Base-by-base conservation (phyloP, 306 rosid species). In the Mimosa pudica region DNA sequence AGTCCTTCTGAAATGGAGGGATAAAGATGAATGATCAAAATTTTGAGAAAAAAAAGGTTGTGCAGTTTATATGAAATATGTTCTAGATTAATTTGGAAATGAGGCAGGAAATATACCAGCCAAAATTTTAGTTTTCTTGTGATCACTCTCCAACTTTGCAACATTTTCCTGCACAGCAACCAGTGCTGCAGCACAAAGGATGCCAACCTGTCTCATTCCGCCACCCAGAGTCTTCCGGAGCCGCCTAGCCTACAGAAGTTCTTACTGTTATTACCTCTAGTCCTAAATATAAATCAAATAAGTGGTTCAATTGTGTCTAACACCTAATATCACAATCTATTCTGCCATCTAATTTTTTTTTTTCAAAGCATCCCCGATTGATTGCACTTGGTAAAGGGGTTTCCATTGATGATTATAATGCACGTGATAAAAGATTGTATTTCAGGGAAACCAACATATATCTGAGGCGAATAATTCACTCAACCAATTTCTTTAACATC, bases 161-260 rank as follows among this genome's bases (percentile, higher is more conserved):
- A 88, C 84, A 88, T 91, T 91, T 62, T 95, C 97, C 60, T 87
- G 88, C 4, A 95, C 75, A 42, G 89, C 98, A 70, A 95, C 89
- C 46, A 95, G 81, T 65, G 97, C 97, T 8, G 97, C 98, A 7
- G 97, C 98, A 49, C 98, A 91, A 42, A 95, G 92, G 79, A 92
- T 78, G 8, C 98, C 98, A 1, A 88, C 33, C 85, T 95, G 98
- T 81, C 97, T 95, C 98, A 92, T 95, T 77, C 97, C 98, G 61
- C 98, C 98, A 24, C 98, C 98, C 73, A 95, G 85, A 74, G 97
- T 88, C 84, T 95, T 95, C 73, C 96, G 84, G 73, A 95, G 90
- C 81, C 85, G 77, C 87, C 85, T 91, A 47, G 98, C 98, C 98
- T 95, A 36, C 78, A 78, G 73, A 79, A 16, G 69, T 41, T 41